phyloP scores from a whole-genome alignment of 768 basidiomycete species.

The Hygrophoropsis aurantiaca region DNA sequence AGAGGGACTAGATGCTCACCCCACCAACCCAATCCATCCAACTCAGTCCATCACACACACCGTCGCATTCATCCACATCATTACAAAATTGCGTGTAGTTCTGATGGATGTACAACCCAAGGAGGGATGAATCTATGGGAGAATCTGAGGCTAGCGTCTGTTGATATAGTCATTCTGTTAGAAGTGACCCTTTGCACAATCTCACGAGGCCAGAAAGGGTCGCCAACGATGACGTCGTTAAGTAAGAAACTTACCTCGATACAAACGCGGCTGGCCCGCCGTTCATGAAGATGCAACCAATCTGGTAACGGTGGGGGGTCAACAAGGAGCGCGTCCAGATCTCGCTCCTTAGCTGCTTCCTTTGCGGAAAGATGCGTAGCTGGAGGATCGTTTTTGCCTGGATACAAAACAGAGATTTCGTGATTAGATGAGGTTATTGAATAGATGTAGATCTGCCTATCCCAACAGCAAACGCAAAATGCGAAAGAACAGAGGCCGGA shows the following conservation, averaged over 20 bases:
- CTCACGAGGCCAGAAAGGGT: not conserved
- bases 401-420: too few relatives aligned
- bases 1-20: constrained; percentile 36
- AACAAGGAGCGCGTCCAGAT: constrained; percentile 51
- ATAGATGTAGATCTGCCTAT: constrained; percentile 4
- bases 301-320: constrained; percentile 58
- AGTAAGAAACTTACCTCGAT: constrained; percentile 54
- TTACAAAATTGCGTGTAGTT: constrained; percentile 87
- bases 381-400: constrained; percentile 77
- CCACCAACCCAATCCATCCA: constrained; percentile 68
- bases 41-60: constrained; percentile 73
- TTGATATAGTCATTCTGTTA: not conserved
- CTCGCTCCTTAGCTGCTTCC: constrained; percentile 62
- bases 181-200: not conserved
- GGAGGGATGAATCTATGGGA: constrained; percentile 88
- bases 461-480: not conserved
- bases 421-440: too few relatives aligned
- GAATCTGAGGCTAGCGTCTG: constrained; percentile 79
- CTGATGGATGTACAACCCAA: constrained; percentile 90
- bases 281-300: constrained; percentile 59
- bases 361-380: constrained; percentile 54
- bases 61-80: constrained; percentile 71
- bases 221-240: not conserved
- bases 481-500: too few relatives aligned
- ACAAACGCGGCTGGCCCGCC: constrained; percentile 72